Base-by-base conservation (phyloP, 495 filamentous ascomycete genomes). In the Penicillium desertorum region DNA sequence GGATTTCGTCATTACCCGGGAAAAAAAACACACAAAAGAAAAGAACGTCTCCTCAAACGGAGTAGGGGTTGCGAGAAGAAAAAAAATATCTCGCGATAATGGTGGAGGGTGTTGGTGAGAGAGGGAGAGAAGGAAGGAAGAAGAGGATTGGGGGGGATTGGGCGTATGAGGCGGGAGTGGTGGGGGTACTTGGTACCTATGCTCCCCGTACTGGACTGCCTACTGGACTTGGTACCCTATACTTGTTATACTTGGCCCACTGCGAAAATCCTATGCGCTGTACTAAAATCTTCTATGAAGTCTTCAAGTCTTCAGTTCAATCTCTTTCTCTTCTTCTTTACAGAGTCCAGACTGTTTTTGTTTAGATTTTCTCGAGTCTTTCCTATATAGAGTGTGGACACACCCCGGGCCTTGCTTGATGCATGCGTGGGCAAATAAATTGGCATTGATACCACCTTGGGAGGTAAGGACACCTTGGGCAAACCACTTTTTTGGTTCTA, bases 301-400 rank as follows among this genome's bases (percentile, higher is more conserved):
- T 30, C 22, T 27, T 23, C 3, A 23, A 23, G 4, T 23, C 3
- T 23, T 29, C 46, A 27, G 27, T 27, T 37, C 22, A 30, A 25
- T 27, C 39, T 51, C 10, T 20, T 39, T 19, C n/a, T 29, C 12
- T 51, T 16, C n/a, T 10, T 27, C 8, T 12, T 25, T 30, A 36
- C 46, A n/a, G 27, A 58, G 51, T 25, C 5, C 23, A 6, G 23
- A 25, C 23, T 37, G 44, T 16, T 51, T 55, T 64, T 67, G 62
- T 67, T 67, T 67, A 62, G 62, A 67, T 67, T 53, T 58, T 60
- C 62, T 60, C 51, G 50, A 67, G 59, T 65, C 56, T 52, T 67
- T 51, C 59, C 64, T 50, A 43, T 50, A 39, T 27, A 2, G 53
- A 45, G 20, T 32, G 52, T 58, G 56, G 56, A 62, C 45, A 39